phyloP scores from a whole-genome alignment of 2,329 filamentous ascomycete genomes.

The Rhytidhysteron rufulum region DNA sequence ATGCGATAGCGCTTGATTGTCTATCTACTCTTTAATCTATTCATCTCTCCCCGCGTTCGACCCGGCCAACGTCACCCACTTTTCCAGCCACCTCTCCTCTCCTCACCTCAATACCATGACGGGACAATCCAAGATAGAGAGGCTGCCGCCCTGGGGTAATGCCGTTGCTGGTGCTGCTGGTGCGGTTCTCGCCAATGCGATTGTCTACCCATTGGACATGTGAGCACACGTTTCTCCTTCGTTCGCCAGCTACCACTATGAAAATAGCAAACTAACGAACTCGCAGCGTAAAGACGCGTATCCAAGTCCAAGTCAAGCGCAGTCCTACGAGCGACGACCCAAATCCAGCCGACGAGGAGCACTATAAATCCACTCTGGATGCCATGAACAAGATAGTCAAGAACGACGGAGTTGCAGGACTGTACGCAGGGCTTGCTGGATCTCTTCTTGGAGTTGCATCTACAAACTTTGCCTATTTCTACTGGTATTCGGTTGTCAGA shows the following conservation, averaged over 20 bases:
- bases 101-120: constrained; percentile 39
- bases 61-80: constrained; percentile 1
- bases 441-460: constrained; percentile 88
- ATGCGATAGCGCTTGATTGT: constrained; percentile 25
- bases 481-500: constrained; percentile 93
- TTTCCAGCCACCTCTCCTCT: constrained; percentile 1
- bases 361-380: constrained; percentile 86
- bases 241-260: too few relatives aligned
- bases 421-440: constrained; percentile 86
- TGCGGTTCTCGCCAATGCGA: constrained; percentile 87
- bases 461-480: constrained; percentile 99
- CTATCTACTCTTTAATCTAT: too few relatives aligned
- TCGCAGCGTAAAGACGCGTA: constrained; percentile 82
- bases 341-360: constrained; percentile 53
- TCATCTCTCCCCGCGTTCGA: background rate
- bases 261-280: constrained; percentile 6
- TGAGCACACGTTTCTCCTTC: constrained; percentile 47
- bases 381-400: constrained; percentile 80
- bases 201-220: constrained; percentile 97
- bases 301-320: constrained; percentile 87
- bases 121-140: constrained; percentile 60
- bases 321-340: constrained; percentile 38
- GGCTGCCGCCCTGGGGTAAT: constrained; percentile 85
- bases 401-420: constrained; percentile 73
- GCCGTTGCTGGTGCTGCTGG: constrained; percentile 90